Base-by-base conservation (phyloP, 257 asterid species). In the Nicotiana undulata region DNA sequence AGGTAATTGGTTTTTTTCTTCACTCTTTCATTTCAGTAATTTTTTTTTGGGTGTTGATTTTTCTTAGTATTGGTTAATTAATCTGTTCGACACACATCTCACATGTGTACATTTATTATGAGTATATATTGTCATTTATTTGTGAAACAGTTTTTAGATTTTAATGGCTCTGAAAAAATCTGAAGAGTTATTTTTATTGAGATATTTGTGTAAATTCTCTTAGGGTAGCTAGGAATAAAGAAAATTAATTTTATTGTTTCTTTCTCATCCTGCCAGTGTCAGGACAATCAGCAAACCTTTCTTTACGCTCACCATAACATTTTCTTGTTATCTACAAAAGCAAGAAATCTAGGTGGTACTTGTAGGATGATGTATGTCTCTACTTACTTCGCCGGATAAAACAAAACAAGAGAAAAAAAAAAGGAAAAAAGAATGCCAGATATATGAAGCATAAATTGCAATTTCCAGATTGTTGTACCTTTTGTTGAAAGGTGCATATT, bases 1-100 rank as follows among this genome's bases (percentile, higher is more conserved):
- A 70, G 94, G 96, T 91, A 29, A 29, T 64, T n/a, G 85, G 28
- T 6, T 55, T 3, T 1, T 17, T 55, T 55, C 9, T 76, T 51
- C 32, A n/a, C 49, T 16, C 70, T 63, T 65, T 29, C 20, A 20
- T 63, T 26, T 26, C 28, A 26, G 28, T 26, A 26, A 26, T 0
- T 26, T 26, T 26, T 26, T 26, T 26, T 26, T 26, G 28, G 28
- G 28, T 26, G 28, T 26, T 26, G 28, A 26, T 26, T 26, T 26
- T 26, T 26, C 1, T 26, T 26, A 1, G 28, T 26, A 26, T 26
- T 26, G 28, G 28, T 26, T 26, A 26, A 26, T 26, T 26, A 26
- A 26, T 26, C 32, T 61, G 67, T 3, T 61, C 0, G 67, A 26
- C 18, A 61, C 18, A 61, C 13, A 60, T 59, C 17, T 61, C 32